Evolutionary conservation across 805 yeast species (phyloP).

Genomic region (Hanseniaspora taiwanica): DNA sequence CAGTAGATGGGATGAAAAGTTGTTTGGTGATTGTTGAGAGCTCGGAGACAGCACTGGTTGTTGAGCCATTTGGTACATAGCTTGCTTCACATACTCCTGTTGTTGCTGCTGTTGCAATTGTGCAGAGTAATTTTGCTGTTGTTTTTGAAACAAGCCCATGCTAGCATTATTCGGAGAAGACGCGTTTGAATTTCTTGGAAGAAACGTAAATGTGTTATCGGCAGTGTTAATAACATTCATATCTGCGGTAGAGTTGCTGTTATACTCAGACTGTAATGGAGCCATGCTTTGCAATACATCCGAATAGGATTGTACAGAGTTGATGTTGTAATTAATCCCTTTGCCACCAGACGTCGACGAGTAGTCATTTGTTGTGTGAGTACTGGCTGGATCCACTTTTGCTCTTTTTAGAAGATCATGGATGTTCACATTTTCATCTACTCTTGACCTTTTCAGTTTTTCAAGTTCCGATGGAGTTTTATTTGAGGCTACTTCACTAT

Average conservation of each 20-base stretch:
- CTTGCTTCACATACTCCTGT: slow-evolving; percentile 7
- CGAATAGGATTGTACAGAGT: slow-evolving; percentile 5
- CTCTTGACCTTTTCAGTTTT: slow-evolving; percentile 12
- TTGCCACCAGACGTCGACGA: neutral
- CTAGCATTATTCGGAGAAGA: neutral
- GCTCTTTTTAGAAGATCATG: slow-evolving; percentile 14
- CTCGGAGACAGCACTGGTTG: no score
- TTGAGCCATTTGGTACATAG: neutral
- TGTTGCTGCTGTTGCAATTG: slow-evolving; percentile 4
- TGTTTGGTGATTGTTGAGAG: neutral
- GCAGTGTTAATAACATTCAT: slow-evolving; percentile 1
- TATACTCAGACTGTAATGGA: slow-evolving; percentile 1
- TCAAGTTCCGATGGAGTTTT: slow-evolving; percentile 28
- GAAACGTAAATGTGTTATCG: slow-evolving; percentile 2
- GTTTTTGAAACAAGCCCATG: neutral
- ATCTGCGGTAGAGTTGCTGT: slow-evolving; percentile 7
- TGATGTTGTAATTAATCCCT: neutral
- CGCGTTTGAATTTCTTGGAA: slow-evolving; percentile 2
- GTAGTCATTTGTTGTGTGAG: slow-evolving; percentile 1
- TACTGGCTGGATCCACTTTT: slow-evolving; percentile 7
- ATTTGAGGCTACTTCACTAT: slow-evolving; percentile 38
- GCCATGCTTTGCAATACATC: slow-evolving; percentile 15
- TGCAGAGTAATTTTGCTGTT: neutral
- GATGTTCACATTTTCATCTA: slow-evolving; percentile 13
- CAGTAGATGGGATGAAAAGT: neutral